These are phyloP conservation scores for Herpetospermum pedunculosum DNA, from an alignment of 306 rosid genomes.

Conservation along the genomic window DNA sequence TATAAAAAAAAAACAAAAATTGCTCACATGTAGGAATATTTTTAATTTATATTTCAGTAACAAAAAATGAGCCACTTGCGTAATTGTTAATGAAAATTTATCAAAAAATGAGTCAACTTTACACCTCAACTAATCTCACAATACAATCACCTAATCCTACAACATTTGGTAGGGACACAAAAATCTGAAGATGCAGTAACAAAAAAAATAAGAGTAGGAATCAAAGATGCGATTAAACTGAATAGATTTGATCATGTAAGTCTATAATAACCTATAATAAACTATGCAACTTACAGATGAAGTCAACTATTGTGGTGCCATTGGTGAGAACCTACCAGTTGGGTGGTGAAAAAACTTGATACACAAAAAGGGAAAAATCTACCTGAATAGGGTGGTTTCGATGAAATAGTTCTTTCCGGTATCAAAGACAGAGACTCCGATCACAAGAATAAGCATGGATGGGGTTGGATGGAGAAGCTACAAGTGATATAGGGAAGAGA, in stretches of 20 bases:
- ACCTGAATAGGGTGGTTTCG: constrained; percentile 12
- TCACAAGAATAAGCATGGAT: constrained; percentile 16
- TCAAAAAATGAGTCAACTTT: no score
- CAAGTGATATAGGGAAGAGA: neutral
- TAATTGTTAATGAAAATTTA: no score
- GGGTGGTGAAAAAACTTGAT: constrained; percentile 9
- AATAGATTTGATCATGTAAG: neutral
- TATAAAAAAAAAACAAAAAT: no score
- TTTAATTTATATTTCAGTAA: neutral
- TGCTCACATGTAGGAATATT: neutral
- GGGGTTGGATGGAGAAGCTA: neutral
- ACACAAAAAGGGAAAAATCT: constrained; percentile 24
- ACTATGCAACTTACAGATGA: constrained; percentile 21
- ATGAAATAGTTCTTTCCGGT: constrained; percentile 31
- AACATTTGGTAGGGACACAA: no score
- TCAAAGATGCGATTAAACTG: neutral
- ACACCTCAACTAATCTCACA: no score
- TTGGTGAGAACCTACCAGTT: constrained; percentile 32
- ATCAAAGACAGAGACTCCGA: constrained; percentile 31
- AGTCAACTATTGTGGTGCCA: constrained; percentile 30
- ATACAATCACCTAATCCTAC: no score
- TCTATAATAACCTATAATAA: no score
- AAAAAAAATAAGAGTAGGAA: neutral
- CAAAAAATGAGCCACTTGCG: no score
- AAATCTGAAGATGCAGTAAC: no score